Conservation (phyloP, 805 yeast species). For the Saccharomycopsis fibuligera region DNA sequence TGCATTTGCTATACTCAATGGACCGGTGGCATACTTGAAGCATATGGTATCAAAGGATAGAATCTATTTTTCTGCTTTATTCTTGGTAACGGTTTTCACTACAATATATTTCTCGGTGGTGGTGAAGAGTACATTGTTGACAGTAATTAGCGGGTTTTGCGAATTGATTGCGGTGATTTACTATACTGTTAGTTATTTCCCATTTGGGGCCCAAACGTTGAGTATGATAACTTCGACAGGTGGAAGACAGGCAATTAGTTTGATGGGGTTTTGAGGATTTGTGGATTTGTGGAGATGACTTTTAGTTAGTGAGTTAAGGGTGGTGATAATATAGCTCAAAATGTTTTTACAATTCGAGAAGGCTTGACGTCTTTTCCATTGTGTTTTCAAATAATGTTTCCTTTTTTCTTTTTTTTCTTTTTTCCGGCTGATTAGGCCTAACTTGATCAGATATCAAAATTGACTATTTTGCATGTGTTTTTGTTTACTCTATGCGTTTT, state of each 20-base stretch:
- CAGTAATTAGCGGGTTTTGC: slow-evolving; percentile 65
- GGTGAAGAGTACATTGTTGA: slow-evolving; percentile 62
- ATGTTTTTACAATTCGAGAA: too few species aligned
- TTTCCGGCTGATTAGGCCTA: too few species aligned
- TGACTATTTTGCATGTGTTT: too few species aligned
- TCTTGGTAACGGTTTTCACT: slow-evolving; percentile 70
- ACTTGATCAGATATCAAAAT: too few species aligned
- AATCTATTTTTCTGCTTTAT: slow-evolving; percentile 72
- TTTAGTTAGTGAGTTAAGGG: too few species aligned
- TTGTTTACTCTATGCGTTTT: too few species aligned
- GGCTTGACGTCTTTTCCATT: too few species aligned
- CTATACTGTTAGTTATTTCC: slow-evolving; percentile 89
- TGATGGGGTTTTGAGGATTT: slow-evolving; percentile 16
- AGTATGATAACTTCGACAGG: slow-evolving; percentile 53
- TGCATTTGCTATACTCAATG: slow-evolving; percentile 92
- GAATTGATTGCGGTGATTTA: slow-evolving; percentile 83
- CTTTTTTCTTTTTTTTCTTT: too few species aligned
- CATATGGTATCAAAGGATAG: slow-evolving; percentile 76
- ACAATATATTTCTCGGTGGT: slow-evolving; percentile 78
- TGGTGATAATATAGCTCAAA: too few species aligned
- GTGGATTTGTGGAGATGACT: too few species aligned
- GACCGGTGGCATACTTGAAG: slow-evolving; percentile 73
- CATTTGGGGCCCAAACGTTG: slow-evolving; percentile 83
- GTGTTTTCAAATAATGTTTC: too few species aligned
- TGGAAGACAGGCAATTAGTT: slow-evolving; percentile 38